Evolutionary conservation across 345 rosid genomes (phyloP).

Genomic region (Microcos paniculata): DNA sequence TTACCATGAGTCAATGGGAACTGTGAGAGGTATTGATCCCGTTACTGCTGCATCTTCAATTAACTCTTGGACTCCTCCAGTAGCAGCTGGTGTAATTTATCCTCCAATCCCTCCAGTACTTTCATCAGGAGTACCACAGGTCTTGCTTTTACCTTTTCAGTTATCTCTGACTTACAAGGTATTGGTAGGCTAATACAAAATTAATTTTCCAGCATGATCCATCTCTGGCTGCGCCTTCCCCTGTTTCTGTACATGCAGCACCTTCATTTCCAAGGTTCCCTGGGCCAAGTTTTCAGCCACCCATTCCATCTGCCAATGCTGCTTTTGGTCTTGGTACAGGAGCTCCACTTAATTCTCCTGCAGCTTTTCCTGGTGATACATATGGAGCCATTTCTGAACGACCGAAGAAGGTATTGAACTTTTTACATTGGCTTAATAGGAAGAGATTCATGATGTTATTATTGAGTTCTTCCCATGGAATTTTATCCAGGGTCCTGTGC

Average conservation of each 20-base stretch:
- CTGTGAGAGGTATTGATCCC: slow-evolving; percentile 35
- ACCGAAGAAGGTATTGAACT: slow-evolving; percentile 67
- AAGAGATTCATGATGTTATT: slow-evolving; percentile 5
- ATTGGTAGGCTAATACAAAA: slow-evolving; percentile 19
- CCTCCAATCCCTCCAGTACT: slow-evolving; percentile 57
- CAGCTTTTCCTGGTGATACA: slow-evolving; percentile 70
- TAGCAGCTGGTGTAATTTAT: slow-evolving; percentile 50
- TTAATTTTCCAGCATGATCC: slow-evolving; percentile 63
- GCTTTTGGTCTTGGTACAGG: slow-evolving; percentile 57
- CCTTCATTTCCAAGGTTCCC: slow-evolving; percentile 72
- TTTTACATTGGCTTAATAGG: slow-evolving; percentile 15
- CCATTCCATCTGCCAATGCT: slow-evolving; percentile 48
- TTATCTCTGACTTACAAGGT: slow-evolving; percentile 7
- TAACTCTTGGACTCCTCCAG: slow-evolving; percentile 61
- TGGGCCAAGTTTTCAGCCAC: slow-evolving; percentile 59
- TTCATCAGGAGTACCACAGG: slow-evolving; percentile 61
- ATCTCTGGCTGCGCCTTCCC: slow-evolving; percentile 45
- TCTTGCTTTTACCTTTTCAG: slow-evolving; percentile 28
- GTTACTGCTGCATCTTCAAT: slow-evolving; percentile 33
- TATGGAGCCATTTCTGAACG: slow-evolving; percentile 71
- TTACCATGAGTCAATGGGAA: slow-evolving; percentile 43
- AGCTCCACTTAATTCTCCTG: slow-evolving; percentile 51
- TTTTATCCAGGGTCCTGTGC: slow-evolving; percentile 73
- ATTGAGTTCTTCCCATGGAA: slow-evolving; percentile 24
- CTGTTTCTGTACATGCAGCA: slow-evolving; percentile 58